These are phyloP conservation scores for Globisporangium heterothallicum DNA, from an alignment of 352 stramenopile genomes.

Conservation along the genomic window DNA sequence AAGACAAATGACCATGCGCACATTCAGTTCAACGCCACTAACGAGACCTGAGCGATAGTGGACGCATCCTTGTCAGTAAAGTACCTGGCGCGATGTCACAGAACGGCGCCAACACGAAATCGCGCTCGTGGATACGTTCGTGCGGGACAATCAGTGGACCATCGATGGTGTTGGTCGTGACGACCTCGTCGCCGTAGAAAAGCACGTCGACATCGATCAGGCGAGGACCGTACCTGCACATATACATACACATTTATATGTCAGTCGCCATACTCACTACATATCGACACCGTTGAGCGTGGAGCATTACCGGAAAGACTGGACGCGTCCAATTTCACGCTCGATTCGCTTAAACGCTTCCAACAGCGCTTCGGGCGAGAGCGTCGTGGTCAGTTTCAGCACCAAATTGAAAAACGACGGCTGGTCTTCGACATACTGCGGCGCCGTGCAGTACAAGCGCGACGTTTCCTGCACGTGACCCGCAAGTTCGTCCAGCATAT, in stretches of 20 bases:
- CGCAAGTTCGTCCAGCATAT: constrained; percentile 37
- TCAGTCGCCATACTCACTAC: not conserved
- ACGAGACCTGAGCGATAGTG: no score
- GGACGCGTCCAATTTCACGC: constrained; percentile 76
- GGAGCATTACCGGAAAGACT: constrained; percentile 40
- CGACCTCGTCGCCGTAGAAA: constrained; percentile 80
- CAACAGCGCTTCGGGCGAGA: constrained; percentile 77
- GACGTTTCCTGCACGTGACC: constrained; percentile 78
- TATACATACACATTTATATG: not conserved
- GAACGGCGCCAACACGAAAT: constrained; percentile 97
- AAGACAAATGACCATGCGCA: not conserved
- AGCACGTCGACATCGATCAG: constrained; percentile 96
- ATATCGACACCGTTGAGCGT: not conserved
- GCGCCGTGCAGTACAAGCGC: constrained; percentile 88
- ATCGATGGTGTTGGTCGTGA: constrained; percentile 60
- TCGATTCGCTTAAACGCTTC: constrained; percentile 88
- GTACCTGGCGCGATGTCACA: constrained; percentile 83
- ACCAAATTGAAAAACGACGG: constrained; percentile 94
- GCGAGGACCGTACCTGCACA: constrained; percentile 85
- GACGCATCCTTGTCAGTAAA: no score
- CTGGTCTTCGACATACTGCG: constrained; percentile 95
- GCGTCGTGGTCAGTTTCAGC: constrained; percentile 77
- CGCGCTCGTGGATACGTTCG: constrained; percentile 89
- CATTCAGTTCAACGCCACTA: no score
- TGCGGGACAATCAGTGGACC: constrained; percentile 92